Evolutionary conservation across 306 rosid genomes (phyloP).

Genomic region (Alnus glutinosa): DNA sequence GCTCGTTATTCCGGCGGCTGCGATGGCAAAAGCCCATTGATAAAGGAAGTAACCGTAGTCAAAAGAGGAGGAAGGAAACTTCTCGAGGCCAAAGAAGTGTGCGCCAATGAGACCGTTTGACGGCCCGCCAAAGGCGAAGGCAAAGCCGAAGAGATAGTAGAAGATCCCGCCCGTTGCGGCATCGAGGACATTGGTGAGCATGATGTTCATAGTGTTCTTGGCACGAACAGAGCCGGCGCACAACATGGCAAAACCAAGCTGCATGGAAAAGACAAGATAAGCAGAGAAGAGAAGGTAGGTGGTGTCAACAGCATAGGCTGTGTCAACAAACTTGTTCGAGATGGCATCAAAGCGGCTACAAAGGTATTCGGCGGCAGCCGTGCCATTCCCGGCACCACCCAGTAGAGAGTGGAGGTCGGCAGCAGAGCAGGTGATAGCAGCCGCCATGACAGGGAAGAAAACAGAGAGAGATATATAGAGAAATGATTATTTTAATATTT

Average conservation of each 20-base stretch:
- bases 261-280: constrained; percentile 63
- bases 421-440: constrained; percentile 45
- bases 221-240: constrained; percentile 65
- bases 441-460: not conserved
- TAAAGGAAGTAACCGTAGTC: constrained; percentile 72
- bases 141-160: constrained; percentile 92
- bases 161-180: constrained; percentile 87
- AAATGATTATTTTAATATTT: no score
- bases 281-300: constrained; percentile 86
- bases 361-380: constrained; percentile 47
- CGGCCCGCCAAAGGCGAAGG: constrained; percentile 79
- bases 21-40: constrained; percentile 97
- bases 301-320: constrained; percentile 56
- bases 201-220: constrained; percentile 62
- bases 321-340: constrained; percentile 40
- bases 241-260: constrained; percentile 62
- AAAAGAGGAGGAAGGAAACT: constrained; percentile 26
- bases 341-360: constrained; percentile 45
- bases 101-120: constrained; percentile 82
- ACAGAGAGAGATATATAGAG: no score
- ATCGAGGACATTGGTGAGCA: constrained; percentile 88
- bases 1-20: constrained; percentile 91
- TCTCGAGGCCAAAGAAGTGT: constrained; percentile 66
- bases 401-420: constrained; percentile 45
- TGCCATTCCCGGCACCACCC: constrained; percentile 22